These are phyloP conservation scores for Hypholoma fasciculare DNA, from an alignment of 768 basidiomycete species.

Conservation along the genomic window DNA sequence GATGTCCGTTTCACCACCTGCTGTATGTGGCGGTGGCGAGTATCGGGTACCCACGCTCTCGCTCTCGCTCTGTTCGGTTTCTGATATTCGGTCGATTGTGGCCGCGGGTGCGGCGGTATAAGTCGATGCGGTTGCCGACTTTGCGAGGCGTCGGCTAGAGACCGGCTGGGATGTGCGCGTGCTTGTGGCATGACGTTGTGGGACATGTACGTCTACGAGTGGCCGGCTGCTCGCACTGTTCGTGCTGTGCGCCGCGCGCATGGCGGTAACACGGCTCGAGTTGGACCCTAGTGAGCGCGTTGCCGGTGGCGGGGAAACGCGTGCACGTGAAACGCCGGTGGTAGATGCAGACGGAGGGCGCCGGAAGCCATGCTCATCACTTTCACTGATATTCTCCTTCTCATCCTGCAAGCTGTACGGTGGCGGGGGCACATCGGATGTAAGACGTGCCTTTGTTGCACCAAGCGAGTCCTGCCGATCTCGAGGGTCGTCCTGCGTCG, in stretches of 20 bases:
- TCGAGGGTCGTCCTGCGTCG: slow-evolving; percentile 41
- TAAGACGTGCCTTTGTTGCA: slow-evolving; percentile 24
- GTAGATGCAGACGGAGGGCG: slow-evolving; percentile 23
- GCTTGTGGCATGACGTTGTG: slow-evolving; percentile 32
- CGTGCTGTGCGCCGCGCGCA: slow-evolving; percentile 23
- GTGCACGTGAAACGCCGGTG: slow-evolving; percentile 11
- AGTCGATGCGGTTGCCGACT: slow-evolving; percentile 29
- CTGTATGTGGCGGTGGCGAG: too few relatives aligned
- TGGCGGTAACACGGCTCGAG: slow-evolving; percentile 18
- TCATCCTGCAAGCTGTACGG: slow-evolving; percentile 41
- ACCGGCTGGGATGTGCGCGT: slow-evolving; percentile 38
- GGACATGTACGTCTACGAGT: slow-evolving; percentile 31
- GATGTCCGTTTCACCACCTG: slow-evolving; percentile 33
- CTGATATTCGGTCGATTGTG: slow-evolving; percentile 51
- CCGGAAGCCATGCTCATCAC: slow-evolving; percentile 35
- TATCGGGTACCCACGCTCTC: slow-evolving; percentile 23
- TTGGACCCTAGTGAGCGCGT: slow-evolving; percentile 31
- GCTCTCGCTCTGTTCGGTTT: slow-evolving; percentile 37
- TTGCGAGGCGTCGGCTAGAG: slow-evolving; percentile 48
- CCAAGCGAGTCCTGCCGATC: slow-evolving; percentile 22
- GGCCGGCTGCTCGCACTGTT: slow-evolving; percentile 24
- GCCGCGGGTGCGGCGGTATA: slow-evolving; percentile 25
- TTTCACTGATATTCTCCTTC: slow-evolving; percentile 48
- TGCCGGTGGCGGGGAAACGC: slow-evolving; percentile 34
- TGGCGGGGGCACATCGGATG: slow-evolving; percentile 22